Percentiles rank a stretch among this genome's conserved stretches.
Evolutionary conservation across 164 flowering plant genomes (phyloP).

Genomic region (Warburgia ugandensis): DNA sequence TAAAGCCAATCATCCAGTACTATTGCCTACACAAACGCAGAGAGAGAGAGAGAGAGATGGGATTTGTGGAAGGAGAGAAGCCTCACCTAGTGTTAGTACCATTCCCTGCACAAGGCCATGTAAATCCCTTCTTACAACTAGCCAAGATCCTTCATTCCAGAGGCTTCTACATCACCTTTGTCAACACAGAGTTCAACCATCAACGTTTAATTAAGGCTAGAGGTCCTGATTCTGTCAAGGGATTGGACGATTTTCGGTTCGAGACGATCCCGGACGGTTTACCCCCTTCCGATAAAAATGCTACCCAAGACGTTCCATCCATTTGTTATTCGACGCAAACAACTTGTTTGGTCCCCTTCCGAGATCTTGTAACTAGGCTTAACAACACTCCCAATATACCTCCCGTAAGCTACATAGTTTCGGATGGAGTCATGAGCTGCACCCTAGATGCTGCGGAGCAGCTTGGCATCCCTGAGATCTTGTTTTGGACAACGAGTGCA

Average conservation of each 20-base stretch:
- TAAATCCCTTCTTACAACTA: slow-evolving; percentile 23
- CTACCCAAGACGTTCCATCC: slow-evolving; percentile 41
- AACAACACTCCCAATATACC: slow-evolving; percentile 4
- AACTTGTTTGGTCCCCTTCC: slow-evolving; percentile 21
- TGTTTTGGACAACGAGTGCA: slow-evolving; percentile 12
- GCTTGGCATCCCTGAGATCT: slow-evolving; percentile 5
- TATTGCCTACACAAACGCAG: no score
- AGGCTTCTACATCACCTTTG: slow-evolving; percentile 37
- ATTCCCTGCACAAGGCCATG: slow-evolving; percentile 18
- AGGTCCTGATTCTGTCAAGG: slow-evolving; percentile 34
- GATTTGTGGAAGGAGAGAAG: background rate
- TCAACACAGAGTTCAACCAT: slow-evolving; percentile 60
- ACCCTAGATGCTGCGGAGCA: slow-evolving; percentile 7
- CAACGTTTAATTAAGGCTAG: slow-evolving; percentile 30
- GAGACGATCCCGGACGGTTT: slow-evolving; percentile 59
- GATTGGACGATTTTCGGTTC: slow-evolving; percentile 34
- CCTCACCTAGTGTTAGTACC: slow-evolving; percentile 3
- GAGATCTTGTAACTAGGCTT: slow-evolving; percentile 6
- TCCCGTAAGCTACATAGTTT: slow-evolving; percentile 8
- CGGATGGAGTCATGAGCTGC: slow-evolving; percentile 8
- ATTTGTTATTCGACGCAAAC: slow-evolving; percentile 30
- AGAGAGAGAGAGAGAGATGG: no score
- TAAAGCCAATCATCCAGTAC: no score
- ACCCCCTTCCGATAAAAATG: slow-evolving; percentile 43
- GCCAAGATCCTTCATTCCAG: slow-evolving; percentile 28